These are phyloP conservation scores for Schwanniomyces vanrijiae DNA, from an alignment of 805 yeast genomes.

Conservation along the genomic window DNA sequence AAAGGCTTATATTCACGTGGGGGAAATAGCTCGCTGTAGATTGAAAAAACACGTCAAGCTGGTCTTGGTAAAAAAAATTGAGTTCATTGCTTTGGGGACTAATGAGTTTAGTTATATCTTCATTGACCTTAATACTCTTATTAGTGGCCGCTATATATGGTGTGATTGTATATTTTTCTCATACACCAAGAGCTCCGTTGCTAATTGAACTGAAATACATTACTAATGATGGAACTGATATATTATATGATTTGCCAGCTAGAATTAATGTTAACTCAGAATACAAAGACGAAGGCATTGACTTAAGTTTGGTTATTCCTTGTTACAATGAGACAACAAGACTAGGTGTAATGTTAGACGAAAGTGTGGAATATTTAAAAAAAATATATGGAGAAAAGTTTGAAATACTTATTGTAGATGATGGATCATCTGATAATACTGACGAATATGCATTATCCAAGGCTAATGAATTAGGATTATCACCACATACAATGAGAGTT, in stretches of 20 bases:
- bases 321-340: constrained; percentile 85
- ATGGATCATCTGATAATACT: constrained; percentile 85
- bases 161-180: constrained; percentile 52
- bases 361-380: constrained; percentile 57
- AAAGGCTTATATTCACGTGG: neutral
- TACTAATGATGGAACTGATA: constrained; percentile 43
- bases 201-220: constrained; percentile 53
- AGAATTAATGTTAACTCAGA: constrained; percentile 22
- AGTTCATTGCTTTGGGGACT: neutral
- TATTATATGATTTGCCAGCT: constrained; percentile 32
- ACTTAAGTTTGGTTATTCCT: constrained; percentile 83
- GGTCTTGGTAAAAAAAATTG: neutral
- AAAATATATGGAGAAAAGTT: constrained; percentile 37
- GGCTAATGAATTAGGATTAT: constrained; percentile 46
- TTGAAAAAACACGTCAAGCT: neutral
- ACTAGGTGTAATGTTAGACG: constrained; percentile 69
- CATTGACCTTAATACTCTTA: neutral
- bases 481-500: constrained; percentile 66
- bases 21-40: neutral
- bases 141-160: constrained; percentile 30
- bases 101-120: constrained; percentile 1
- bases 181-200: constrained; percentile 58
- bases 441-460: constrained; percentile 67
- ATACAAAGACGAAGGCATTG: constrained; percentile 37
- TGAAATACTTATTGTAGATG: constrained; percentile 89